Conservation (phyloP, 2,329 filamentous ascomycete genomes). For the Beauveria sp. region DNA sequence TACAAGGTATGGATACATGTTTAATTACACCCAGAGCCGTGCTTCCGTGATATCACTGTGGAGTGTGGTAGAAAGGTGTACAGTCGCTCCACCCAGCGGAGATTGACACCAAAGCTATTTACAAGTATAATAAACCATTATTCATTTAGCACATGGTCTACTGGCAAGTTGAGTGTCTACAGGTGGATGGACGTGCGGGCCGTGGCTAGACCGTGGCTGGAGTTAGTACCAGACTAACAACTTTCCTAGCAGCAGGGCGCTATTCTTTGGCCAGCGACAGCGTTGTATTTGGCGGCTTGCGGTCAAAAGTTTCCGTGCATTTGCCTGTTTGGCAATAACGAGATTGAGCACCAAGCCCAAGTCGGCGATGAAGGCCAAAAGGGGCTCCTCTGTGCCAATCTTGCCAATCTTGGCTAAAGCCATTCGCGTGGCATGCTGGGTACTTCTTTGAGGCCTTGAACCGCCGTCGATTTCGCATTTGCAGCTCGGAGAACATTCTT, state of each 20-base stretch:
- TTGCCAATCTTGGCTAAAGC: background rate
- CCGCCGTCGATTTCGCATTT: background rate
- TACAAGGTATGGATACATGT: constrained; percentile 2
- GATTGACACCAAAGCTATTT: background rate
- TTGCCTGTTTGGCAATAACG: background rate
- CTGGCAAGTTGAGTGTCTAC: background rate
- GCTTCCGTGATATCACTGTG: background rate
- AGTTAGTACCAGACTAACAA: background rate
- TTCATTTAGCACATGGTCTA: background rate
- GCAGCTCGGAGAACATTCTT: background rate
- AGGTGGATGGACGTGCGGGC: background rate
- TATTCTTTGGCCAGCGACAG: background rate
- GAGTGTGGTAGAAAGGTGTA: background rate
- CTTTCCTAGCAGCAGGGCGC: background rate
- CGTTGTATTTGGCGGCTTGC: background rate
- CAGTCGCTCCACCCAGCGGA: constrained; percentile 3
- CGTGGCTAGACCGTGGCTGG: background rate
- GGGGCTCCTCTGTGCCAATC: background rate
- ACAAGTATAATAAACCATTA: background rate
- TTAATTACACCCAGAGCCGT: constrained; percentile 3
- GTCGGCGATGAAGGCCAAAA: background rate
- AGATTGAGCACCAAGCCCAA: background rate
- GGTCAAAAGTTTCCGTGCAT: background rate
- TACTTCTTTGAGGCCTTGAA: background rate
- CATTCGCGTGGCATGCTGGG: background rate